Evolutionary conservation across 768 basidiomycete genomes (phyloP).

Genomic region (Calocybe gangraenosa): DNA sequence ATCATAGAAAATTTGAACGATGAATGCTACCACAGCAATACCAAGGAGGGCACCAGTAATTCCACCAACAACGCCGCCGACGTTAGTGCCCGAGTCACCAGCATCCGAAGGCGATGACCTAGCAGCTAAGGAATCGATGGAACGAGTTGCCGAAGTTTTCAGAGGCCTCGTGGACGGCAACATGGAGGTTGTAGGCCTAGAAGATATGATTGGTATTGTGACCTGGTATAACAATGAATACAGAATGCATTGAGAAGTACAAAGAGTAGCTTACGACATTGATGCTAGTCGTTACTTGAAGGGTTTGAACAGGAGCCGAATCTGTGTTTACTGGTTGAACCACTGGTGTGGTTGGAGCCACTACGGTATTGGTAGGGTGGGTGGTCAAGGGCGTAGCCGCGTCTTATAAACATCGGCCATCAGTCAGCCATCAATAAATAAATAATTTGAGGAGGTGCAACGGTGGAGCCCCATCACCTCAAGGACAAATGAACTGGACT

Average conservation of each 20-base stretch:
- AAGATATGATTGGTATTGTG: background rate
- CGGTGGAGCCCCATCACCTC: too few species aligned
- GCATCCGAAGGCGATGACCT: conserved; percentile 14
- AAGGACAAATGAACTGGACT: too few species aligned
- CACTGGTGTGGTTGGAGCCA: too few species aligned
- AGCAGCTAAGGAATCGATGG: conserved; percentile 12
- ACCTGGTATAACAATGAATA: background rate
- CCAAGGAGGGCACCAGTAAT: conserved; percentile 44
- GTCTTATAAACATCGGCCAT: too few species aligned
- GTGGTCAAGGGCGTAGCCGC: too few species aligned
- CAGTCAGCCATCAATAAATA: too few species aligned
- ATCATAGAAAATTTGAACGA: conserved; percentile 46
- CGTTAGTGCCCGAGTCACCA: conserved; percentile 16
- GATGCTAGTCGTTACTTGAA: background rate
- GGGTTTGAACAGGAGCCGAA: too few species aligned
- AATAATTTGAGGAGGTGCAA: too few species aligned
- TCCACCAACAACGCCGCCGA: conserved; percentile 34
- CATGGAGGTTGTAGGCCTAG: background rate
- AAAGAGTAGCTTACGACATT: background rate
- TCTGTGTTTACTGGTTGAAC: too few species aligned
- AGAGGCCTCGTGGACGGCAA: background rate
- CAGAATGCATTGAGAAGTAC: background rate
- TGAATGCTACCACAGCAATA: conserved; percentile 34
- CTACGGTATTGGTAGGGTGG: too few species aligned
- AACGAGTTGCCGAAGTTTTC: background rate